Evolutionary conservation across 495 filamentous ascomycete genomes (phyloP), one percentile per base, ranked within the genome.

Genomic region (Aspergillus sclerotioniger): DNA sequence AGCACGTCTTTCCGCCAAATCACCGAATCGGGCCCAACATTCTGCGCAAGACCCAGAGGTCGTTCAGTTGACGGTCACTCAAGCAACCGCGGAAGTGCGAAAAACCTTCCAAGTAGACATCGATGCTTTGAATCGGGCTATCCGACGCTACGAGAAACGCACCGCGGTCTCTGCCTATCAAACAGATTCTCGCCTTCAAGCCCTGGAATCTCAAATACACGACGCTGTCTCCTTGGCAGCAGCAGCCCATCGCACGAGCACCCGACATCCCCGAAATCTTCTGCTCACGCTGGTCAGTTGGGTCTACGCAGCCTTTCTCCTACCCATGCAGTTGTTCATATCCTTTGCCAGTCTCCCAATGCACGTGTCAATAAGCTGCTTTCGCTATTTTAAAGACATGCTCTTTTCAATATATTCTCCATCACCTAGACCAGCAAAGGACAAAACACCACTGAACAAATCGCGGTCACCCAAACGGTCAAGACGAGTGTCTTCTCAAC

Each of bases 81-180:
- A 81, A 15, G 71, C 92, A 10, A 76, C 80, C 0, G 73, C 76
- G 2, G 86, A 89, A 57, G 79, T 90, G 8, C 83, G 84, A 35
- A 84, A 82, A 51, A 71, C 71, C 13, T 69, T 94, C 17, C 88
- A 91, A 41, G 86, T 91, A 1, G 90, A 97, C 44, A 79, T 97
- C 29, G 94, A 98, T 61, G 90, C 91, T 4, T 73, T 98, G 35
- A 93, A 90, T 57, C 87, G 94, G 17, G 94, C 94, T 0, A 87
- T 98, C 29, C 82, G 94, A 13, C 85, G 91, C n/a, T 96, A 96
- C 62, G 94, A 98, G 75, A 97, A 96, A 69, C 87, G 91, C 56
- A 84, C 87, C 10, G 85, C 87, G 0, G 70, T 92, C 2, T 81
- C 88, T 17, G 74, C 85, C 0, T 79, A 86, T 53, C 86, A 92